A percentile compares a stretch with the other conserved stretches of the same genome.
Conservation (phyloP, 345 rosid genomes). For the Bretschneidera sinensis region DNA sequence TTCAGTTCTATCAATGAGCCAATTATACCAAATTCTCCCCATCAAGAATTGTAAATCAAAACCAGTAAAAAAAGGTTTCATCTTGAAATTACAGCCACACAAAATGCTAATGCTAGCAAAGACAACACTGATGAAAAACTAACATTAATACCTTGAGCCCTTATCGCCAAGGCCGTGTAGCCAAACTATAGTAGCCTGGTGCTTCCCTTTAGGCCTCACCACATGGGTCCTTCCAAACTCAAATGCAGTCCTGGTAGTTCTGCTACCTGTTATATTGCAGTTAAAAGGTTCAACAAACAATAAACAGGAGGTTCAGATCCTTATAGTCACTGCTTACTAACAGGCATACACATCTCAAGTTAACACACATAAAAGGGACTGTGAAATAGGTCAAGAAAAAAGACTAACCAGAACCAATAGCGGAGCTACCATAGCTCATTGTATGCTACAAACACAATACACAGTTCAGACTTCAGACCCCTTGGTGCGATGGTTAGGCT, state of each 20-base stretch:
- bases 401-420: conserved; percentile 45
- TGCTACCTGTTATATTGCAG: conserved; percentile 40
- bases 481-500: conserved; percentile 19
- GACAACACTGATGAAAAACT: conserved; percentile 2
- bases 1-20: neutral
- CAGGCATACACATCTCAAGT: conserved; percentile 3
- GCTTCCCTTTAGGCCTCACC: conserved; percentile 65
- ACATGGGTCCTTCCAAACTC: conserved; percentile 71
- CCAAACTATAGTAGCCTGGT: conserved; percentile 76
- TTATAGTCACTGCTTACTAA: neutral
- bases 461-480: conserved; percentile 8
- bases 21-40: conserved; percentile 3
- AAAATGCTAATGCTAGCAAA: conserved; percentile 3
- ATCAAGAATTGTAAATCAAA: too few species aligned
- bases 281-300: conserved; percentile 5
- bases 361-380: neutral
- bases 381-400: neutral
- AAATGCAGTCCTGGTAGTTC: conserved; percentile 36
- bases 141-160: conserved; percentile 54
- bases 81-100: conserved; percentile 4
- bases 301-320: neutral
- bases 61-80: conserved; percentile 1
- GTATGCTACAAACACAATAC: conserved; percentile 4
- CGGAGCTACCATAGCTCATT: conserved; percentile 41
- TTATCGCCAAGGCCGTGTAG: conserved; percentile 72